Percentiles rank a stretch among this genome's conserved stretches.
Conservation (phyloP, 2,329 filamentous ascomycete species). For the Aspergillus sp. region DNA sequence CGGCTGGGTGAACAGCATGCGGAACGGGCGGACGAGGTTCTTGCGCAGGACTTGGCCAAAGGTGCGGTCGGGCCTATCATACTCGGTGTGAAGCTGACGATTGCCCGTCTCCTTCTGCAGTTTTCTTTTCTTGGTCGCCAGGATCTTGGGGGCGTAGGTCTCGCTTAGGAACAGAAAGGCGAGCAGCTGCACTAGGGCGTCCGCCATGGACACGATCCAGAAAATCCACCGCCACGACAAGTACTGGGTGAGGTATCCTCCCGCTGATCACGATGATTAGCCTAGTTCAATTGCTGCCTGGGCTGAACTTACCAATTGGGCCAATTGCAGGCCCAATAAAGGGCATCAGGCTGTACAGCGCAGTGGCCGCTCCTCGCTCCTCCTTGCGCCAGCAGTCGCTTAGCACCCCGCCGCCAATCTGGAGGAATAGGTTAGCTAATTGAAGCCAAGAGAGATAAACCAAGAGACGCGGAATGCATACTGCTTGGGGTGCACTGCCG, state of each 20-base stretch:
- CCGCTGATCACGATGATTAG: constrained; percentile 32
- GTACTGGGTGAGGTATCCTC: constrained; percentile 61
- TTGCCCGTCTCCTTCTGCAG: constrained; percentile 40
- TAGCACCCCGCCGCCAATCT: constrained; percentile 35
- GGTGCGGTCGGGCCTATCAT: constrained; percentile 12
- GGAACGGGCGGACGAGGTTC: constrained; percentile 54
- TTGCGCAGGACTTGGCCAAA: constrained; percentile 1
- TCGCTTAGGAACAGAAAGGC: constrained; percentile 63
- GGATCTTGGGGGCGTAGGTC: constrained; percentile 63
- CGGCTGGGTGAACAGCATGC: constrained; percentile 56
- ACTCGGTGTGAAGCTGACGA: constrained; percentile 33
- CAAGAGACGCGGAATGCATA: constrained; percentile 37
- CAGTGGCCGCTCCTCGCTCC: constrained; percentile 60
- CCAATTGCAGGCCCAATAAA: constrained; percentile 64
- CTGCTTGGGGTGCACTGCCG: constrained; percentile 43
- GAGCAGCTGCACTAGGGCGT: constrained; percentile 57
- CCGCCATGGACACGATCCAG: constrained; percentile 62
- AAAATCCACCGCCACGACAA: constrained; percentile 72
- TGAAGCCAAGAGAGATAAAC: constrained; percentile 25
- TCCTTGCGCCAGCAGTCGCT: constrained; percentile 59
- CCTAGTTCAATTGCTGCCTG: not conserved
- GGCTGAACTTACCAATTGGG: constrained; percentile 45
- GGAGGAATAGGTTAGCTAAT: not conserved
- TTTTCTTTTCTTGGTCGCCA: constrained; percentile 52
- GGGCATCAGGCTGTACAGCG: constrained; percentile 61